These are phyloP conservation scores for Anastatica hierochuntica DNA, from an alignment of 345 rosid species.

Conservation along the genomic window DNA sequence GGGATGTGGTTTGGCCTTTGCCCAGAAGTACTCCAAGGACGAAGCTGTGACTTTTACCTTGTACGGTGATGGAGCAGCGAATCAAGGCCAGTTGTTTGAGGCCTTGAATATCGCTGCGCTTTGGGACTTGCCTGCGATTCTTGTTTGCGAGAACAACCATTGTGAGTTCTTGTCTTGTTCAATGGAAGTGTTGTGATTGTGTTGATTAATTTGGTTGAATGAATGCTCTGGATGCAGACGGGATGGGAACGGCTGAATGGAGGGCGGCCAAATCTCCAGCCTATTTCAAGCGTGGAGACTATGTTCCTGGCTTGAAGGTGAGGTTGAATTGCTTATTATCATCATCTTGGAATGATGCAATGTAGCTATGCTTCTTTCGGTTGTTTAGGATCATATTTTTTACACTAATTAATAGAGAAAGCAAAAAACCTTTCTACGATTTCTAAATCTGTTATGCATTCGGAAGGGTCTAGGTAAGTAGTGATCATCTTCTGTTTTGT, in stretches of 20 bases:
- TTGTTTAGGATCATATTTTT: too few relatives aligned
- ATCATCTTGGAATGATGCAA: too few relatives aligned
- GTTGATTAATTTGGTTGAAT: background rate
- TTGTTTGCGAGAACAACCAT: constrained; percentile 90
- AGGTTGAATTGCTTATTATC: too few relatives aligned
- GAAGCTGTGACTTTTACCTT: constrained; percentile 63
- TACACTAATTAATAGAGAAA: too few relatives aligned
- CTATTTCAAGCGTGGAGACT: constrained; percentile 88
- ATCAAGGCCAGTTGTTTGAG: constrained; percentile 88
- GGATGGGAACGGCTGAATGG: constrained; percentile 95
- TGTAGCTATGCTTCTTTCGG: too few relatives aligned
- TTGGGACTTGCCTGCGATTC: constrained; percentile 77
- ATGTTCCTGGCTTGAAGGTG: constrained; percentile 91
- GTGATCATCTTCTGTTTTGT: too few relatives aligned
- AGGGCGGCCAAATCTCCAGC: constrained; percentile 78
- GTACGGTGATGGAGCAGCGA: constrained; percentile 91
- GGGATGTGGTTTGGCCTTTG: constrained; percentile 80
- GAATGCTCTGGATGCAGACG: constrained; percentile 60
- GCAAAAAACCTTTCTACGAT: too few relatives aligned
- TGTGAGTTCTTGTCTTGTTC: constrained; percentile 32
- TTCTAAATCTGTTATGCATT: too few relatives aligned
- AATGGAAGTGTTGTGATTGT: background rate
- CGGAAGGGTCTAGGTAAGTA: too few relatives aligned
- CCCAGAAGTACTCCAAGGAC: constrained; percentile 76
- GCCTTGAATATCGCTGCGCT: constrained; percentile 80